phyloP scores from a whole-genome alignment of 352 stramenopile species.

The Pythium guiyangense region DNA sequence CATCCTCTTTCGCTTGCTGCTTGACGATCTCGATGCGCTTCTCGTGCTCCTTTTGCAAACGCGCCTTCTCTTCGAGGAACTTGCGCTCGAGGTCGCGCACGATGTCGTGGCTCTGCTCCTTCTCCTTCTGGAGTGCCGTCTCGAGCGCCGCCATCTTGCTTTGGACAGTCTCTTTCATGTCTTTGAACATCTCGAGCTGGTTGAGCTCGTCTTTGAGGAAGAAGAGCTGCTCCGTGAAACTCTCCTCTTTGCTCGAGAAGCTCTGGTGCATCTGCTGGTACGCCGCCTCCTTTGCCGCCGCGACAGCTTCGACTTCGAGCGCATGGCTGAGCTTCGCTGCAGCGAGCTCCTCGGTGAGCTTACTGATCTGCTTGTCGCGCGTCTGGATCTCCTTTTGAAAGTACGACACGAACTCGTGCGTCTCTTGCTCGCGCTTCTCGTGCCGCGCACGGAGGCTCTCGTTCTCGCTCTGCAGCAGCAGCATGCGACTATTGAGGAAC shows the following conservation, averaged over 20 bases:
- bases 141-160: constrained; percentile 59
- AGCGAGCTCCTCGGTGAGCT: constrained; percentile 82
- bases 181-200: constrained; percentile 60
- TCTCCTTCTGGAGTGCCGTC: constrained; percentile 49
- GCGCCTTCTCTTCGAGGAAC: constrained; percentile 84
- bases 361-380: constrained; percentile 64
- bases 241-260: constrained; percentile 42
- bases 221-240: constrained; percentile 47
- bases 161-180: constrained; percentile 64
- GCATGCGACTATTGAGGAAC: constrained; percentile 51
- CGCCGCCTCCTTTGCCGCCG: constrained; percentile 40
- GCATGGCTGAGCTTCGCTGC: constrained; percentile 50
- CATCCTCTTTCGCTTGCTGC: constrained; percentile 85
- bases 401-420: constrained; percentile 93
- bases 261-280: constrained; percentile 43
- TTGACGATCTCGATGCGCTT: constrained; percentile 84
- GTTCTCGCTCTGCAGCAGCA: constrained; percentile 73
- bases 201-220: constrained; percentile 62
- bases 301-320: constrained; percentile 49
- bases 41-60: constrained; percentile 82
- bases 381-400: constrained; percentile 92
- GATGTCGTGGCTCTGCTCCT: constrained; percentile 43
- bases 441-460: constrained; percentile 70
- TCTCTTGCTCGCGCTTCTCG: constrained; percentile 90
- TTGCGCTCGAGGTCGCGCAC: constrained; percentile 79